Percentiles rank a stretch among this genome's conserved stretches.
phyloP scores from a whole-genome alignment of 768 basidiomycete genomes.

The Phaeotremella fagi region DNA sequence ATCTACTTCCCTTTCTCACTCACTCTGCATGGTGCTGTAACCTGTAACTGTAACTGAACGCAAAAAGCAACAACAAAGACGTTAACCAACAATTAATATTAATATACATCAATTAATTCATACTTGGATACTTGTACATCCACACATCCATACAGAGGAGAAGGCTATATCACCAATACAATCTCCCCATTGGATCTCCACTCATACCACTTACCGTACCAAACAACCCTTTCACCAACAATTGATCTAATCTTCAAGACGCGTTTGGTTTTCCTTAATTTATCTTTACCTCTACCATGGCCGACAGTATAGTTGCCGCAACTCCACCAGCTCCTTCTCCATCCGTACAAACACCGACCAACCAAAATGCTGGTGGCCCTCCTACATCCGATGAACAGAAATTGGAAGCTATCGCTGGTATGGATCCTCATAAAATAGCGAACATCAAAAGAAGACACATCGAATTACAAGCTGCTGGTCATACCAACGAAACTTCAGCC shows the following conservation, averaged over 20 bases:
- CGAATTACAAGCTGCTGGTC: conserved; percentile 32
- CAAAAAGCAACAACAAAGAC: too few species aligned
- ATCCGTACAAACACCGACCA: not conserved
- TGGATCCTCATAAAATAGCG: conserved; percentile 4
- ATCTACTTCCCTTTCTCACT: too few species aligned
- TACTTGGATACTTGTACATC: too few species aligned
- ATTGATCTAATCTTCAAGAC: not conserved
- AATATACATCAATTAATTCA: too few species aligned
- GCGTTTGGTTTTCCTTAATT: too few species aligned
- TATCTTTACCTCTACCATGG: not conserved
- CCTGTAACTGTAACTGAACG: too few species aligned
- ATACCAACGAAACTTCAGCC: conserved; percentile 26
- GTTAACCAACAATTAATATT: too few species aligned
- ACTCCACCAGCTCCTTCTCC: conserved; percentile 2
- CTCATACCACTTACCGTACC: too few species aligned
- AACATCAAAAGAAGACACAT: conserved; percentile 21
- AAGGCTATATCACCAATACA: too few species aligned
- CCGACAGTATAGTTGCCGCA: not conserved
- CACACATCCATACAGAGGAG: too few species aligned
- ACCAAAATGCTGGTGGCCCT: not conserved
- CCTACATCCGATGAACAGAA: conserved; percentile 11
- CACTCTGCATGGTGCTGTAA: too few species aligned
- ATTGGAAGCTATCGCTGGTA: conserved; percentile 13
- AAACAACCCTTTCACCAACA: not conserved
- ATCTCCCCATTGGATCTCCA: too few species aligned